Evolutionary conservation across 1,139 yeast species (phyloP).

Genomic region (Kluyveromyces marxianus): DNA sequence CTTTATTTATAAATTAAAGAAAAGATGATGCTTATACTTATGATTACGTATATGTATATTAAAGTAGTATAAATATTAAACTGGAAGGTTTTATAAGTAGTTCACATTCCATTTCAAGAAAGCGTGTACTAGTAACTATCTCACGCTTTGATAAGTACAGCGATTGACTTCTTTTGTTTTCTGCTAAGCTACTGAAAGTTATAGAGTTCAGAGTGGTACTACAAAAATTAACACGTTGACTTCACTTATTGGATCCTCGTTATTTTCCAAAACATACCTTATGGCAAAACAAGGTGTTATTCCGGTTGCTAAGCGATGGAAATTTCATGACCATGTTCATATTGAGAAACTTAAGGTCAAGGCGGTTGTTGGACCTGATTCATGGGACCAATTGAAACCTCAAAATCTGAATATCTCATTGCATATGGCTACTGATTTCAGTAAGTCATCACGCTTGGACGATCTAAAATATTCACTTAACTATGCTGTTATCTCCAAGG

Average conservation of each 20-base stretch:
- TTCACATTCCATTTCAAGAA: too few species aligned
- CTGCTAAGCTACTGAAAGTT: too few species aligned
- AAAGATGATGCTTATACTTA: too few species aligned
- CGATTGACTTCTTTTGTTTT: too few species aligned
- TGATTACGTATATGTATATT: too few species aligned
- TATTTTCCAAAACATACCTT: neutral
- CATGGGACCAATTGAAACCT: slow-evolving; percentile 63
- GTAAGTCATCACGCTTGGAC: slow-evolving; percentile 64
- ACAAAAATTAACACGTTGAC: neutral
- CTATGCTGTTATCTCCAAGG: slow-evolving; percentile 75
- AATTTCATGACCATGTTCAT: slow-evolving; percentile 44
- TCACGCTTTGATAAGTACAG: too few species aligned
- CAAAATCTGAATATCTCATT: slow-evolving; percentile 63
- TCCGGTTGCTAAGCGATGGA: neutral
- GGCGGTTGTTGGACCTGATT: slow-evolving; percentile 67
- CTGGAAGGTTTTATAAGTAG: too few species aligned
- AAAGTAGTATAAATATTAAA: too few species aligned
- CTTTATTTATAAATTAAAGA: too few species aligned
- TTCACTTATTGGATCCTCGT: neutral
- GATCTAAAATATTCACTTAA: slow-evolving; percentile 75
- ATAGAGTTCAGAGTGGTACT: too few species aligned
- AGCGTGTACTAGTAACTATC: too few species aligned
- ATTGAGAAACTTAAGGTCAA: slow-evolving; percentile 51
- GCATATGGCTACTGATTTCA: slow-evolving; percentile 59
- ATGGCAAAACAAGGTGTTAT: neutral